Conservation (phyloP, 1,284 basidiomycete genomes). For the Neotropicomus parvogracilis region DNA sequence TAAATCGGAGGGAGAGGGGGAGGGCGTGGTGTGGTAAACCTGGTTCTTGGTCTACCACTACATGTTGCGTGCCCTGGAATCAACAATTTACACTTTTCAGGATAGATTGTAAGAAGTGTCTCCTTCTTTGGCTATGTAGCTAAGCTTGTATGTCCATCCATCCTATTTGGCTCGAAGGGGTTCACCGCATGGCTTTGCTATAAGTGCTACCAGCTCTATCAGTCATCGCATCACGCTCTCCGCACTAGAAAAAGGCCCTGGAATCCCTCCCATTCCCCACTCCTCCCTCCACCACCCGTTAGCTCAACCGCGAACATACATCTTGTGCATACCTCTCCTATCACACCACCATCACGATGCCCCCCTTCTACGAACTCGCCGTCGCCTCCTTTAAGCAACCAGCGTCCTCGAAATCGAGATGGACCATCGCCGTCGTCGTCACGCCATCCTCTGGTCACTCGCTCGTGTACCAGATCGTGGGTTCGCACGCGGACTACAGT, state of each 20-base stretch:
- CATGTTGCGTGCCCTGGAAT: slow-evolving; percentile 25
- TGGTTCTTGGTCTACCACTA: slow-evolving; percentile 13
- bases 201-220: slow-evolving; percentile 21
- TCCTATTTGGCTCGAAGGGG: slow-evolving; percentile 24
- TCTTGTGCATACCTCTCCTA: slow-evolving; percentile 4
- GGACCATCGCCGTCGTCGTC: slow-evolving; percentile 32
- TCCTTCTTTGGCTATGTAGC: slow-evolving; percentile 25
- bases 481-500: slow-evolving; percentile 28
- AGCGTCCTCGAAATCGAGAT: slow-evolving; percentile 20
- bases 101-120: slow-evolving; percentile 27
- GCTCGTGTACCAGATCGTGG: slow-evolving; percentile 31
- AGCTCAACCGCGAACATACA: not conserved
- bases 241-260: slow-evolving; percentile 23
- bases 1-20: slow-evolving; percentile 3
- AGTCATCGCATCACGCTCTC: slow-evolving; percentile 11
- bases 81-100: slow-evolving; percentile 34
- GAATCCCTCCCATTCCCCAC: not conserved
- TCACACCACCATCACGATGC: slow-evolving; percentile 19
- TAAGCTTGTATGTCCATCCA: slow-evolving; percentile 9
- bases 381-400: slow-evolving; percentile 28
- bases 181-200: slow-evolving; percentile 22
- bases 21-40: slow-evolving; percentile 32
- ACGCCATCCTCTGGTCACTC: slow-evolving; percentile 29
- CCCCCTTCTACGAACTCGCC: slow-evolving; percentile 33
- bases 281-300: not conserved